These are phyloP conservation scores for Ephemerocybe angulata DNA, from an alignment of 768 basidiomycete genomes.

Conservation along the genomic window DNA sequence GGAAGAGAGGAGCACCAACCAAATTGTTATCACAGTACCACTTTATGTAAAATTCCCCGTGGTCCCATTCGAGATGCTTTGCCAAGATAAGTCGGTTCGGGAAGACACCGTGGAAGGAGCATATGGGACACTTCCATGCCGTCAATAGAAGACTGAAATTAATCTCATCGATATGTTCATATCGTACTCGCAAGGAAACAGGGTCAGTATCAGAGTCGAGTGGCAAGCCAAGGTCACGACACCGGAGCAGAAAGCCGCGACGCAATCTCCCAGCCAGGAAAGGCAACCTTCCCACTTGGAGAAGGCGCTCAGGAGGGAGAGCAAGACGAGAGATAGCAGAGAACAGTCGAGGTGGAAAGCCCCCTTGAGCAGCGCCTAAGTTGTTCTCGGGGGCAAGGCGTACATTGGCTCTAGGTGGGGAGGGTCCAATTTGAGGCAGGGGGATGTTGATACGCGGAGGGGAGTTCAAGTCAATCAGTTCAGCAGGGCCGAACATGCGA, in stretches of 20 bases:
- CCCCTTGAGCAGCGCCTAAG: slow-evolving; percentile 5
- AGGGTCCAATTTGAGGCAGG: slow-evolving; percentile 14
- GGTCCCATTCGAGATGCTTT: slow-evolving; percentile 14
- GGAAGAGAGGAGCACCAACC: not conserved
- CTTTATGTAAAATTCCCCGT: slow-evolving; percentile 10
- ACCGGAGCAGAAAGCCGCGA: slow-evolving; percentile 13
- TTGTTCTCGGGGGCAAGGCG: not conserved
- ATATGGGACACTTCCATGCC: slow-evolving; percentile 11
- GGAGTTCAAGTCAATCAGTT: slow-evolving; percentile 11
- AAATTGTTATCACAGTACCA: not conserved
- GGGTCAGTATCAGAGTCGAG: not conserved
- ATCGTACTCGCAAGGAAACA: slow-evolving; percentile 3
- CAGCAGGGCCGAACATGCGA: slow-evolving; percentile 8
- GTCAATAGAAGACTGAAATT: not conserved
- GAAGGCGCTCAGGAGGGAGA: no score
- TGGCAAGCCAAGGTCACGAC: slow-evolving; percentile 9
- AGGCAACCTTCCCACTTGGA: no score
- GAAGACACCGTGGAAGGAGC: slow-evolving; percentile 13
- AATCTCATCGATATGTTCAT: slow-evolving; percentile 1
- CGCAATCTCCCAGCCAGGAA: no score
- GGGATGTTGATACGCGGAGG: slow-evolving; percentile 16
- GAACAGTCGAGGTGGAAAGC: slow-evolving; percentile 4
- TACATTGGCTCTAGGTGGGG: not conserved
- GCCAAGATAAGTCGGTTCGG: slow-evolving; percentile 9
- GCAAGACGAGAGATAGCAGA: no score